These are phyloP conservation scores for Claviceps monticola DNA, from an alignment of 2,329 filamentous ascomycete species.

Conservation along the genomic window DNA sequence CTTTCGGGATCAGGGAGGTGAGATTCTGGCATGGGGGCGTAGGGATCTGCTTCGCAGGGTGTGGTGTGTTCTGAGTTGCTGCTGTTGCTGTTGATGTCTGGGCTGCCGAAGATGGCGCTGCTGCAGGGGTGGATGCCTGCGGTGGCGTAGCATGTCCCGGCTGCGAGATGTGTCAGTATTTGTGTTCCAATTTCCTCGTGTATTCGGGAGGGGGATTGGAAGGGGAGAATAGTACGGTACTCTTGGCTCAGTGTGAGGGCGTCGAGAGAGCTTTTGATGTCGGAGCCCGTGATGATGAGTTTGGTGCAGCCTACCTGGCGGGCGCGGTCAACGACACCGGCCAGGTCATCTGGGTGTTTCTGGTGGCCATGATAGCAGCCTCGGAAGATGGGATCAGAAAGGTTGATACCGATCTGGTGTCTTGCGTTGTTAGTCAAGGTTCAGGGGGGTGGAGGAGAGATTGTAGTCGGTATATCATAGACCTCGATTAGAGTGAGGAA, in stretches of 20 bases:
- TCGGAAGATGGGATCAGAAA: constrained; percentile 81
- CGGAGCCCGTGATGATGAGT: constrained; percentile 86
- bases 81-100: constrained; percentile 31
- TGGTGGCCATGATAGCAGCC: constrained; percentile 74
- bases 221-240: constrained; percentile 42
- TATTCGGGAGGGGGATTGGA: background rate
- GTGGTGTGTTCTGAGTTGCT: constrained; percentile 26
- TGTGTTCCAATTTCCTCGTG: background rate
- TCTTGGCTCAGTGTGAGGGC: constrained; percentile 60
- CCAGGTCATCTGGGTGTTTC: constrained; percentile 58
- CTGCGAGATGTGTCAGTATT: constrained; percentile 25
- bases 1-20: constrained; percentile 28
- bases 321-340: constrained; percentile 66
- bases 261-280: constrained; percentile 61
- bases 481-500: background rate
- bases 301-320: constrained; percentile 69
- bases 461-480: background rate
- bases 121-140: constrained; percentile 90
- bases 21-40: constrained; percentile 34
- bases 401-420: constrained; percentile 75
- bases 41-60: constrained; percentile 39
- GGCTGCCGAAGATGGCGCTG: constrained; percentile 59
- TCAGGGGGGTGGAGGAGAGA: background rate
- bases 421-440: background rate
- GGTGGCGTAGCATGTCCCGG: constrained; percentile 74